These are phyloP conservation scores for Limnanthes douglasii DNA, from an alignment of 345 rosid genomes.

Conservation along the genomic window DNA sequence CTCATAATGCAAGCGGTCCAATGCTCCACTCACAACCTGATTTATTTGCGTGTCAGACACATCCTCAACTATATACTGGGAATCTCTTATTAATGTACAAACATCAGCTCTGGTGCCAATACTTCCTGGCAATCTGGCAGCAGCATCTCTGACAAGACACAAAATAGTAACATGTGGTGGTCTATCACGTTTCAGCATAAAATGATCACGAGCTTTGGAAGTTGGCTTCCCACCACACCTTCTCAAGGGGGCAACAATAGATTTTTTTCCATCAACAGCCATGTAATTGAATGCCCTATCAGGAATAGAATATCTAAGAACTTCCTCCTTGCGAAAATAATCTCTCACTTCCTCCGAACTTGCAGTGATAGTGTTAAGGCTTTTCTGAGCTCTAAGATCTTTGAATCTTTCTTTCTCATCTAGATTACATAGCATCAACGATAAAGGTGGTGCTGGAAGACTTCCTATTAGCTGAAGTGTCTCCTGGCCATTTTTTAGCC, in stretches of 20 bases:
- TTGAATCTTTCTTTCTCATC: constrained; percentile 98
- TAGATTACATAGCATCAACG: constrained; percentile 60
- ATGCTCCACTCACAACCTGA: constrained; percentile 94
- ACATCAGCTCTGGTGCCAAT: constrained; percentile 99
- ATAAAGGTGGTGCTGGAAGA: constrained; percentile 87
- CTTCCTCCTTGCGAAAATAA: constrained; percentile 86
- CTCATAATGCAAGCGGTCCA: constrained; percentile 97
- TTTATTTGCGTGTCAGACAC: constrained; percentile 89
- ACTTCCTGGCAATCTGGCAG: constrained; percentile 93
- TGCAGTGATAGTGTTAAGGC: constrained; percentile 74
- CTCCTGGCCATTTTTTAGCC: constrained; percentile 96
- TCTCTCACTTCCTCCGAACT: constrained; percentile 80
- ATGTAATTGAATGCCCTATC: constrained; percentile 97
- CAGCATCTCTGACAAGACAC: constrained; percentile 98
- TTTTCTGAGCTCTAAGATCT: constrained; percentile 96
- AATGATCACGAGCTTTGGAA: constrained; percentile 98
- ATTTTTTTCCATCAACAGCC: constrained; percentile 95
- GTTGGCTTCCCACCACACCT: constrained; percentile 99
- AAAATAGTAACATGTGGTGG: constrained; percentile 98
- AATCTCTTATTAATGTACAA: constrained; percentile 90
- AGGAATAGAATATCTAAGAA: constrained; percentile 88
- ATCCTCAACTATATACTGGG: constrained; percentile 84
- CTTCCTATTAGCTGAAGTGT: constrained; percentile 91
- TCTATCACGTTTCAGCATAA: constrained; percentile 97
- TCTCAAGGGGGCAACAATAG: constrained; percentile 95